Conservation (phyloP, 371 early-diverging fungal genomes). For the Mortierella sp. region DNA sequence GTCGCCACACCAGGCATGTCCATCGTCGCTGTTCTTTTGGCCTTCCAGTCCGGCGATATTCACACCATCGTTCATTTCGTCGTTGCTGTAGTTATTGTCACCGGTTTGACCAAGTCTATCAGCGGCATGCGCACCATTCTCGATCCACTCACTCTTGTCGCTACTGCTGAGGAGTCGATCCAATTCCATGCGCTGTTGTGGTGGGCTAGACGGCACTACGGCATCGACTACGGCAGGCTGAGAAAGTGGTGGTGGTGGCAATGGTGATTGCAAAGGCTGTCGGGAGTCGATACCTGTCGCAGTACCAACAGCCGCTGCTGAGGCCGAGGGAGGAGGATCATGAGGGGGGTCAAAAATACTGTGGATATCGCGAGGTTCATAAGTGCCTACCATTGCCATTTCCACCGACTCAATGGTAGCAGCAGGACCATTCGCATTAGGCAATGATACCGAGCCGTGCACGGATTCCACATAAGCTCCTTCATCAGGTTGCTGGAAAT, state of each 20-base stretch:
- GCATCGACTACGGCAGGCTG: not conserved
- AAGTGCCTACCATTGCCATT: not conserved
- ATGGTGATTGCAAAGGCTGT: not conserved
- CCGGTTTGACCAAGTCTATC: not conserved
- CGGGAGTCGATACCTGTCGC: not conserved
- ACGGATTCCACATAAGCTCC: not conserved
- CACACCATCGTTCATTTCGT: not conserved
- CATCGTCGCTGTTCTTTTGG: not conserved
- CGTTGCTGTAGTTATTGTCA: too few relatives aligned
- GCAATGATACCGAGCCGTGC: not conserved
- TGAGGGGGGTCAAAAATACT: not conserved
- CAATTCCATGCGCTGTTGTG: not conserved
- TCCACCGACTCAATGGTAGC: not conserved
- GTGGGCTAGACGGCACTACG: not conserved
- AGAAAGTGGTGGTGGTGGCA: not conserved
- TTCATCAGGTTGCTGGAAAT: not conserved
- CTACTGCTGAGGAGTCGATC: not conserved
- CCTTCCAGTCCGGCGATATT: not conserved
- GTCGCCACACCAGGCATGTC: not conserved
- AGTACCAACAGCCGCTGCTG: not conserved
- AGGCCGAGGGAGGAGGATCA: not conserved
- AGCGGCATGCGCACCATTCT: not conserved
- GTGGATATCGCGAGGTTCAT: not conserved
- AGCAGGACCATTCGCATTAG: not conserved
- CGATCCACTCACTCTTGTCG: constrained; percentile 13